A percentile compares a stretch with the other conserved stretches of the same genome.
Conservation (phyloP, 805 yeast species). For the Zygosaccharomyces pseudorouxii region DNA sequence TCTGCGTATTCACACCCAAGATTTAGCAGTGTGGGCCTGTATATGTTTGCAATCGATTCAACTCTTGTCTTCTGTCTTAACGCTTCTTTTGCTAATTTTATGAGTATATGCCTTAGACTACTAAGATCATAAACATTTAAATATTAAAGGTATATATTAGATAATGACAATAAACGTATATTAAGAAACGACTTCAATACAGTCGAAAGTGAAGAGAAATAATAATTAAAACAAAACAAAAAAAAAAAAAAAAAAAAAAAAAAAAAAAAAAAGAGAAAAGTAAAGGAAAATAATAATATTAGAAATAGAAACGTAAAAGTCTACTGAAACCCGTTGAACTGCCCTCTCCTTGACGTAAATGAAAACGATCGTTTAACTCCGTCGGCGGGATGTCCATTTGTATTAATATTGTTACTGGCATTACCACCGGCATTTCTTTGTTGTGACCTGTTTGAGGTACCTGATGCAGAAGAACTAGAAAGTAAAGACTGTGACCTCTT, state of each 20-base stretch:
- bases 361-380: slow-evolving; percentile 11
- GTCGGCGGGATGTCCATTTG: slow-evolving; percentile 7
- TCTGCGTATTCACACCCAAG: no score
- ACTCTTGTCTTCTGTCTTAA: no score
- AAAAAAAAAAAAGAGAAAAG: no score
- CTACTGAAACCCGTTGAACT: slow-evolving; percentile 12
- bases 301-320: slow-evolving; percentile 2
- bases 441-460: slow-evolving; percentile 4
- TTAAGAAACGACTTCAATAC: background rate
- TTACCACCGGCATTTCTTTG: slow-evolving; percentile 1
- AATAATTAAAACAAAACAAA: background rate
- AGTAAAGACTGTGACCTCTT: slow-evolving; percentile 29
- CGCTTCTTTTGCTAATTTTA: no score
- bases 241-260: background rate
- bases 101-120: background rate
- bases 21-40: no score
- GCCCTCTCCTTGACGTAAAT: slow-evolving; percentile 11
- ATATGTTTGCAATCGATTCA: no score
- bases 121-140: background rate
- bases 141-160: background rate
- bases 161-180: background rate
- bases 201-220: no score
- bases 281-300: no score
- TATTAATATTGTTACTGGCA: background rate
- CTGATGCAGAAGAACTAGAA: slow-evolving; percentile 13